These are phyloP conservation scores for Phyllosticta citriasiana DNA, from an alignment of 2,329 filamentous ascomycete genomes.

Conservation along the genomic window DNA sequence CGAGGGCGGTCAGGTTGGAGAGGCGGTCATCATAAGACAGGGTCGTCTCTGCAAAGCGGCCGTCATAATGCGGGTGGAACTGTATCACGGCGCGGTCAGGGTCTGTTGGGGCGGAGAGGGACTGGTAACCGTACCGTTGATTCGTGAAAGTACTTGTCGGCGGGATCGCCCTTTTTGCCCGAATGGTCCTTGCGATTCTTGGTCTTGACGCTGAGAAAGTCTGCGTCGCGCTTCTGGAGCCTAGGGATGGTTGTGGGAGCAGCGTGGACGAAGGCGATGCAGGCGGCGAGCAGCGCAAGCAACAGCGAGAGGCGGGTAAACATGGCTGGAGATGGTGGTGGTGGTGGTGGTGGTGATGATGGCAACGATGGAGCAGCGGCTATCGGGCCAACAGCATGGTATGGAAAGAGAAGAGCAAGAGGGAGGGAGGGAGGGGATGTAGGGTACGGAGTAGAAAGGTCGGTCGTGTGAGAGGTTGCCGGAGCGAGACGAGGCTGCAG, in stretches of 20 bases:
- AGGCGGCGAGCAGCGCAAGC: slow-evolving; percentile 4
- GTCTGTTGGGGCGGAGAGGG: not conserved
- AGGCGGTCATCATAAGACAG: slow-evolving; percentile 39
- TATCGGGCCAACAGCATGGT: slow-evolving; percentile 2
- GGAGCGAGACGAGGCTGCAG: not conserved
- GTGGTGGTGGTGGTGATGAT: not conserved
- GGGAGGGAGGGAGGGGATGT: not conserved
- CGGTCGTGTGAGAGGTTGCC: slow-evolving; percentile 9
- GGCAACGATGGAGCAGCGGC: not conserved
- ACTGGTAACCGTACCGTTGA: slow-evolving; percentile 15
- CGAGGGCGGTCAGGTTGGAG: slow-evolving; percentile 39
- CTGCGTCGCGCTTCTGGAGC: slow-evolving; percentile 11
- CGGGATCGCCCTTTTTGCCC: slow-evolving; percentile 14
- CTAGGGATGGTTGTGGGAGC: not conserved
- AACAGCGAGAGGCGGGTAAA: slow-evolving; percentile 7
- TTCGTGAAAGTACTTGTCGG: slow-evolving; percentile 27
- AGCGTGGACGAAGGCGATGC: not conserved
- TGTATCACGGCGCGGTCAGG: slow-evolving; percentile 15
- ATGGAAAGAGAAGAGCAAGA: not conserved
- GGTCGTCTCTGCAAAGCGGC: slow-evolving; percentile 40
- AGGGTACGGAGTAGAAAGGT: not conserved
- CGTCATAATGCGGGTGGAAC: slow-evolving; percentile 48
- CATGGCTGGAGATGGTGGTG: slow-evolving; percentile 2
- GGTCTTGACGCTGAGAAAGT: slow-evolving; percentile 14
- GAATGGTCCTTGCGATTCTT: slow-evolving; percentile 16